These are phyloP conservation scores for Crithidia fasciculata DNA, from an alignment of 208 protist species.

Conservation along the genomic window DNA sequence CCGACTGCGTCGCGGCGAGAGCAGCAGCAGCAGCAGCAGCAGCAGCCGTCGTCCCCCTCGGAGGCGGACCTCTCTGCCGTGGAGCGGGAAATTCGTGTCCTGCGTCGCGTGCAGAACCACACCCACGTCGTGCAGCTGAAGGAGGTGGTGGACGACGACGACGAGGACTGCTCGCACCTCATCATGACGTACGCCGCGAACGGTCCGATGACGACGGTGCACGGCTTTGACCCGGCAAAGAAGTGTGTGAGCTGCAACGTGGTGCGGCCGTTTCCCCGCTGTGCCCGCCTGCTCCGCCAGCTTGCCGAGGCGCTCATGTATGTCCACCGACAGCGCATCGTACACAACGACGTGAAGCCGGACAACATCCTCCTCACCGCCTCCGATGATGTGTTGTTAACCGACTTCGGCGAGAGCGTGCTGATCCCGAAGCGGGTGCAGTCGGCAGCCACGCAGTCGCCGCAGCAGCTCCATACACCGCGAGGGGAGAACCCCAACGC, in stretches of 20 bases:
- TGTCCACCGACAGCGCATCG: conserved; percentile 68
- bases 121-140: conserved; percentile 88
- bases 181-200: conserved; percentile 59
- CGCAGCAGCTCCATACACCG: conserved; percentile 3
- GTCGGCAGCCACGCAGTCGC: neutral
- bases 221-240: conserved; percentile 31
- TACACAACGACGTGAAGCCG: conserved; percentile 92
- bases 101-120: conserved; percentile 93
- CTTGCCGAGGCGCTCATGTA: conserved; percentile 73
- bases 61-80: conserved; percentile 51
- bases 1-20: neutral
- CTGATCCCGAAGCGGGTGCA: conserved; percentile 28
- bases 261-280: conserved; percentile 46
- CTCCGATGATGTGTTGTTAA: conserved; percentile 75
- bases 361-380: conserved; percentile 81
- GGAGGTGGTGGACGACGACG: conserved; percentile 96
- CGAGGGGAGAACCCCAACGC: conserved; percentile 12
- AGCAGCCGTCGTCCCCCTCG: neutral
- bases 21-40: neutral
- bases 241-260: conserved; percentile 30
- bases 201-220: conserved; percentile 38
- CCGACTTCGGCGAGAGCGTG: conserved; percentile 83
- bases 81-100: conserved; percentile 91
- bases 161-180: conserved; percentile 79
- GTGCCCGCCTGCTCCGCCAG: conserved; percentile 47